phyloP scores from a whole-genome alignment of 116 monocot species.

The Trichopus zeylanicus region DNA sequence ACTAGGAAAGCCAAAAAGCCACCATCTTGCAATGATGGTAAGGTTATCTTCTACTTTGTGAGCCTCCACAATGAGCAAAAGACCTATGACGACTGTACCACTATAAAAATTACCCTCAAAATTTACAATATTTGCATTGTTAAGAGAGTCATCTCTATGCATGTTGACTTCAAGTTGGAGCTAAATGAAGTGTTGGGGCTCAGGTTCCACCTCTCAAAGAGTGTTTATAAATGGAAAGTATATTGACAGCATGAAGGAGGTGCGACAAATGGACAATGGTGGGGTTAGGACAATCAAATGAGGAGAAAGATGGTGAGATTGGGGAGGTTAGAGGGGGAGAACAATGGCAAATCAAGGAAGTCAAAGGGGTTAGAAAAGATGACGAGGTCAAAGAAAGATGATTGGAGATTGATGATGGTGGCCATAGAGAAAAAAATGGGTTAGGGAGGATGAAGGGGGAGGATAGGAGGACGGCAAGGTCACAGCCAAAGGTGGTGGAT shows the following conservation, averaged over 20 bases:
- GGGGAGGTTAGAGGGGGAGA: too few relatives aligned
- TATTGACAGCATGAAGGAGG: constrained; percentile 54
- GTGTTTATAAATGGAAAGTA: constrained; percentile 47
- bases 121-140: constrained; percentile 49
- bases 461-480: too few relatives aligned
- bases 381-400: too few relatives aligned
- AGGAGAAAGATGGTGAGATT: too few relatives aligned
- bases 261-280: constrained; percentile 58
- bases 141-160: constrained; percentile 76
- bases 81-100: constrained; percentile 73
- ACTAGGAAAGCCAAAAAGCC: constrained; percentile 16
- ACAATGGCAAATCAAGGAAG: too few relatives aligned
- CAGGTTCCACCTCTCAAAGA: constrained; percentile 25
- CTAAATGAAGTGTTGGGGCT: constrained; percentile 29
- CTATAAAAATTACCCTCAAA: constrained; percentile 29
- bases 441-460: too few relatives aligned
- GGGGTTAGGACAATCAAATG: too few relatives aligned
- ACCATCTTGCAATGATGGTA: constrained; percentile 17
- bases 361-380: too few relatives aligned
- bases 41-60: constrained; percentile 71
- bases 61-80: constrained; percentile 59
- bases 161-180: constrained; percentile 55
- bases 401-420: too few relatives aligned
- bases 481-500: too few relatives aligned
- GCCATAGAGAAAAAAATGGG: too few relatives aligned